Percentiles rank a stretch among this genome's conserved stretches.
phyloP scores from a whole-genome alignment of 1,284 basidiomycete species.

The Exobasidium rhododendri region DNA sequence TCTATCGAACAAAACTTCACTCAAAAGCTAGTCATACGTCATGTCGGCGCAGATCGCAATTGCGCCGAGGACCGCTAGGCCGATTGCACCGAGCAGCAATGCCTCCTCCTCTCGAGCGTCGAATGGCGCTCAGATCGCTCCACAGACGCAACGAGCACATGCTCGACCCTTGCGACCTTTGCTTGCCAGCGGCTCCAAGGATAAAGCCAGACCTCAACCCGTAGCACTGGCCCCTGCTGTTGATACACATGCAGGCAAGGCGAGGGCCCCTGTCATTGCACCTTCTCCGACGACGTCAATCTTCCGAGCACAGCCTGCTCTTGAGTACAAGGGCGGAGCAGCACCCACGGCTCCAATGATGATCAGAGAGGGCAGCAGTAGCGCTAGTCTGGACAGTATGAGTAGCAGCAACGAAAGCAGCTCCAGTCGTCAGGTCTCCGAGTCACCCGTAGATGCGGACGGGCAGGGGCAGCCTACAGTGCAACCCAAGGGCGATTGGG shows the following conservation, averaged over 20 bases:
- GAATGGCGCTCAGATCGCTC: too few species aligned
- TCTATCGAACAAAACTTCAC: too few species aligned
- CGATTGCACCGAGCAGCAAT: background rate
- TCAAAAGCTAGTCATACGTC: too few species aligned
- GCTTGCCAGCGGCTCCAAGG: background rate
- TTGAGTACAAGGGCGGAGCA: too few species aligned
- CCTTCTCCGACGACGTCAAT: too few species aligned
- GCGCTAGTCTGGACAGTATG: background rate
- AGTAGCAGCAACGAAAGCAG: background rate
- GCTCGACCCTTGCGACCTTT: too few species aligned
- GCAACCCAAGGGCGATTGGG: slow-evolving; percentile 50
- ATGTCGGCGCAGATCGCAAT: background rate
- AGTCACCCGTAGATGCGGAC: slow-evolving; percentile 4
- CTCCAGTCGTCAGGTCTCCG: background rate
- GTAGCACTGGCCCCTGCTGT: background rate
- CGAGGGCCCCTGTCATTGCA: too few species aligned
- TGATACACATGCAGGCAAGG: too few species aligned
- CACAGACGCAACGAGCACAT: too few species aligned
- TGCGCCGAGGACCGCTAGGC: background rate
- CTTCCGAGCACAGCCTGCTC: too few species aligned
- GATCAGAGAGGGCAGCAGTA: background rate
- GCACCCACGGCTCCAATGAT: background rate
- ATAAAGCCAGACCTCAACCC: background rate
- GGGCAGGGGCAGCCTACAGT: slow-evolving; percentile 15
- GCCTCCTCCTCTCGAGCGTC: too few species aligned